A percentile compares a stretch with the other conserved stretches of the same genome.
These are phyloP conservation scores for Candida chauliodis DNA, from an alignment of 805 yeast species.

Conservation along the genomic window DNA sequence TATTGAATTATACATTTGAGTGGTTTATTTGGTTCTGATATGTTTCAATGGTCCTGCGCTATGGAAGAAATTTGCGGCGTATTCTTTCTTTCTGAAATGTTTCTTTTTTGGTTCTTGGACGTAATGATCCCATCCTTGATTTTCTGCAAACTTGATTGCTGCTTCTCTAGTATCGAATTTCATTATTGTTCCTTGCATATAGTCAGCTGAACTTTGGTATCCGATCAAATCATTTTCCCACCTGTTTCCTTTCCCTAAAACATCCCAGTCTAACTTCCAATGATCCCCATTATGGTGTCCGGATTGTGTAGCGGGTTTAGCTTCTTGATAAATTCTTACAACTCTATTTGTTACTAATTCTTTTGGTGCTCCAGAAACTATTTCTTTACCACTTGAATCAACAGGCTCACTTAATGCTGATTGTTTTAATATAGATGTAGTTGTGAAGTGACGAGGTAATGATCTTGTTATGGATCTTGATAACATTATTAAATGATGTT, in stretches of 20 bases:
- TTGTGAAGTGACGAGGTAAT: constrained; percentile 23
- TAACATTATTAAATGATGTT: constrained; percentile 6
- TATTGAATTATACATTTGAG: too few relatives aligned
- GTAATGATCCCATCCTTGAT: constrained; percentile 83
- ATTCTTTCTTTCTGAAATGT: constrained; percentile 70
- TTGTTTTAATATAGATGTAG: constrained; percentile 16
- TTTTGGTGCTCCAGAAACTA: constrained; percentile 73
- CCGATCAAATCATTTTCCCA: constrained; percentile 92
- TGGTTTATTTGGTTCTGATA: constrained; percentile 73
- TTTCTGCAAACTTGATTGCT: constrained; percentile 74
- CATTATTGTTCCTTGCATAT: constrained; percentile 75
- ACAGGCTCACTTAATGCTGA: constrained; percentile 10
- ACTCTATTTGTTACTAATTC: constrained; percentile 60
- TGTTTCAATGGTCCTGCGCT: constrained; percentile 69
- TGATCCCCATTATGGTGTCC: constrained; percentile 50
- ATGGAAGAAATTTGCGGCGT: constrained; percentile 69
- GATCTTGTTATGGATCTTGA: constrained; percentile 8
- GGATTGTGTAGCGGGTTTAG: constrained; percentile 80
- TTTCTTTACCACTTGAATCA: constrained; percentile 44
- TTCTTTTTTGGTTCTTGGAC: constrained; percentile 79
- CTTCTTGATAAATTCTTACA: constrained; percentile 72
- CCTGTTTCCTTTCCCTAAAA: constrained; percentile 68
- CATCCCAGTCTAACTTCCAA: constrained; percentile 87
- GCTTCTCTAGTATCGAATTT: constrained; percentile 72
- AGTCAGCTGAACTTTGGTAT: constrained; percentile 74